Conservation (phyloP, 2,329 filamentous ascomycete genomes). For the Aspergillus pseudoterreus region DNA sequence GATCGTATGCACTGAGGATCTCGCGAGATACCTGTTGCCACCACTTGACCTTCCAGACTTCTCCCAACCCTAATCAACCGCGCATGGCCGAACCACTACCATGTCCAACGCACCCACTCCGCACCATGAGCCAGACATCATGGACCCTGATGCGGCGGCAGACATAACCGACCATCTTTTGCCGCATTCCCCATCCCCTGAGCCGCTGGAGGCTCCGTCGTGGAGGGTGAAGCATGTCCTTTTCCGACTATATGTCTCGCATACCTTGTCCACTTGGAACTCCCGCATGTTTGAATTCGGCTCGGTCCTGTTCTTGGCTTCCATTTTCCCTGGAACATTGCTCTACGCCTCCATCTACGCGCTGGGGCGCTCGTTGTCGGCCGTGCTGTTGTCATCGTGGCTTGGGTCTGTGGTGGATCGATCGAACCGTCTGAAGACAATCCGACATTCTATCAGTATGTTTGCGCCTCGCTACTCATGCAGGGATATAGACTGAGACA, state of each 20-base stretch:
- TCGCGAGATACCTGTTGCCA: too few relatives aligned
- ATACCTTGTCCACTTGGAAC: neutral
- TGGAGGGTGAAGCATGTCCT: neutral
- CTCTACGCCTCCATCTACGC: conserved; percentile 68
- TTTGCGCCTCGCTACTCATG: neutral
- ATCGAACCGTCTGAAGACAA: conserved; percentile 48
- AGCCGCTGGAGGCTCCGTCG: neutral
- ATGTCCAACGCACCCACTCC: neutral
- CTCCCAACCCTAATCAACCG: too few relatives aligned
- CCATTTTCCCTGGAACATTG: conserved; percentile 56
- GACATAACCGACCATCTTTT: neutral
- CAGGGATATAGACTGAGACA: neutral
- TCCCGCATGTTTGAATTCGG: conserved; percentile 35
- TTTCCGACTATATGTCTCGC: neutral
- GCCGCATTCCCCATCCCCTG: neutral
- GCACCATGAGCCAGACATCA: neutral
- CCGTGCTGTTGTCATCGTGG: conserved; percentile 56
- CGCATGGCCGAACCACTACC: neutral
- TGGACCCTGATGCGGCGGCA: neutral
- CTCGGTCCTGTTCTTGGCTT: conserved; percentile 56
- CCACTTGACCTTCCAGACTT: too few relatives aligned
- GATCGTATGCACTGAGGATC: too few relatives aligned
- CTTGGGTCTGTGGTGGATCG: conserved; percentile 60
- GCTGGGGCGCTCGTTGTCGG: conserved; percentile 55
- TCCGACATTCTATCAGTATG: conserved; percentile 49